These are phyloP conservation scores for Fusarium keratoplasticum DNA, from an alignment of 2,329 filamentous ascomycete genomes.

Conservation along the genomic window DNA sequence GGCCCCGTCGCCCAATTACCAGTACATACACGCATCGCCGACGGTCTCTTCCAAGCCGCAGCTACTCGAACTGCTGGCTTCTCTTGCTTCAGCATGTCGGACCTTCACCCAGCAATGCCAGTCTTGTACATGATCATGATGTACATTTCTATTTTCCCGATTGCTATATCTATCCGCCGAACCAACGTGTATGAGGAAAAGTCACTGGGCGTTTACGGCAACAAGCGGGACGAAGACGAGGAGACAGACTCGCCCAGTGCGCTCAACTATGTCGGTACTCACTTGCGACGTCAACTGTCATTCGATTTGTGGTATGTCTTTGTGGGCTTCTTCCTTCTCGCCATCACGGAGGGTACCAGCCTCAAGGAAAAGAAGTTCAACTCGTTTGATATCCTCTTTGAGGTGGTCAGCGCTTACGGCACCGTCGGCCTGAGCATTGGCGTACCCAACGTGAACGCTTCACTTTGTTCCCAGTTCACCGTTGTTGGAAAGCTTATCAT, in stretches of 20 bases:
- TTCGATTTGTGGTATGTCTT: slow-evolving; percentile 99
- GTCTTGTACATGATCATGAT: slow-evolving; percentile 98
- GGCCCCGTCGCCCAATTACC: slow-evolving; percentile 75
- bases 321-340: slow-evolving; percentile 90
- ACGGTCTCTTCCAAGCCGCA: slow-evolving; percentile 90
- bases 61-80: slow-evolving; percentile 94
- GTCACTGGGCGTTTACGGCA: slow-evolving; percentile 78
- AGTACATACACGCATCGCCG: slow-evolving; percentile 80
- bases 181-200: slow-evolving; percentile 98
- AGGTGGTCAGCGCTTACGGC: slow-evolving; percentile 91
- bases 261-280: slow-evolving; percentile 87
- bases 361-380: slow-evolving; percentile 74
- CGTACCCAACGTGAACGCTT: slow-evolving; percentile 79
- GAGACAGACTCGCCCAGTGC: slow-evolving; percentile 64
- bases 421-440: slow-evolving; percentile 93
- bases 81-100: slow-evolving; percentile 79
- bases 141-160: slow-evolving; percentile 98
- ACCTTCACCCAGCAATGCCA: slow-evolving; percentile 89
- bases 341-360: slow-evolving; percentile 83
- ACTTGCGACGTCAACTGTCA: slow-evolving; percentile 91
- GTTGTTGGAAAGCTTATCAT: slow-evolving; percentile 78
- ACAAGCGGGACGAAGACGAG: slow-evolving; percentile 58
- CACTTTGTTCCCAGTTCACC: slow-evolving; percentile 85
- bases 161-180: slow-evolving; percentile 92
- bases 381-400: slow-evolving; percentile 80